A percentile compares a stretch with the other conserved stretches of the same genome.
phyloP scores from a whole-genome alignment of 345 rosid genomes.

The Sapria himalayana region DNA sequence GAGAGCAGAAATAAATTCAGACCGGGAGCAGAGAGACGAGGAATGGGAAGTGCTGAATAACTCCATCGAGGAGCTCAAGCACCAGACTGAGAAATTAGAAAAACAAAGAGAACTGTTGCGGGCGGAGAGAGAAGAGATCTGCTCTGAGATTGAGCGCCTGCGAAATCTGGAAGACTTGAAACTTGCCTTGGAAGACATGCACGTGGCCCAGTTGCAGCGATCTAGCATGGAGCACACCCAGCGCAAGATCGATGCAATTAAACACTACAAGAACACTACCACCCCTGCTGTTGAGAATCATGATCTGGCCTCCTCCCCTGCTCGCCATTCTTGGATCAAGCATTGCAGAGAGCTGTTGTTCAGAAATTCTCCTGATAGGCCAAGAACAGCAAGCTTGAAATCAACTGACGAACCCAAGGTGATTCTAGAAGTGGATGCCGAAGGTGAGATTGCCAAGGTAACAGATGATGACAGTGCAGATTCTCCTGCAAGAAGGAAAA shows the following conservation, averaged over 20 bases:
- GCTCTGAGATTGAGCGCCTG: slow-evolving; percentile 39
- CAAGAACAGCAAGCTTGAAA: slow-evolving; percentile 12
- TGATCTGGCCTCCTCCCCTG: slow-evolving; percentile 17
- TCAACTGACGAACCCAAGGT: slow-evolving; percentile 23
- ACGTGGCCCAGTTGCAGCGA: slow-evolving; percentile 42
- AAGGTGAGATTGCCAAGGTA: slow-evolving; percentile 10
- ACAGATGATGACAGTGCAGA: slow-evolving; percentile 10
- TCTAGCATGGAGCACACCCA: slow-evolving; percentile 39
- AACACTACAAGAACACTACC: slow-evolving; percentile 19
- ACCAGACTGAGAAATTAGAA: slow-evolving; percentile 57
- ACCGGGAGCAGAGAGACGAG: slow-evolving; percentile 57
- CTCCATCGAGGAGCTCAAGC: slow-evolving; percentile 59
- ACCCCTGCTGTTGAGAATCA: slow-evolving; percentile 17
- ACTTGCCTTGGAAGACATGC: slow-evolving; percentile 45
- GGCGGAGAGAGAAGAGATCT: slow-evolving; percentile 59
- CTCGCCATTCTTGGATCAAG: slow-evolving; percentile 66
- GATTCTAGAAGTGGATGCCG: slow-evolving; percentile 26
- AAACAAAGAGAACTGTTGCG: slow-evolving; percentile 59
- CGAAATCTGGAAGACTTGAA: slow-evolving; percentile 63
- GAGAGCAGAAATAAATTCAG: slow-evolving; percentile 54
- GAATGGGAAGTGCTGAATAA: slow-evolving; percentile 66
- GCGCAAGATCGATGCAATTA: slow-evolving; percentile 30
- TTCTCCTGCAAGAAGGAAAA: slow-evolving; percentile 27
- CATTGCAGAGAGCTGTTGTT: slow-evolving; percentile 43
- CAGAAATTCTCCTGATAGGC: slow-evolving; percentile 35